Evolutionary conservation across 495 filamentous ascomycete genomes (phyloP).

Genomic region (Bacidia rubella): DNA sequence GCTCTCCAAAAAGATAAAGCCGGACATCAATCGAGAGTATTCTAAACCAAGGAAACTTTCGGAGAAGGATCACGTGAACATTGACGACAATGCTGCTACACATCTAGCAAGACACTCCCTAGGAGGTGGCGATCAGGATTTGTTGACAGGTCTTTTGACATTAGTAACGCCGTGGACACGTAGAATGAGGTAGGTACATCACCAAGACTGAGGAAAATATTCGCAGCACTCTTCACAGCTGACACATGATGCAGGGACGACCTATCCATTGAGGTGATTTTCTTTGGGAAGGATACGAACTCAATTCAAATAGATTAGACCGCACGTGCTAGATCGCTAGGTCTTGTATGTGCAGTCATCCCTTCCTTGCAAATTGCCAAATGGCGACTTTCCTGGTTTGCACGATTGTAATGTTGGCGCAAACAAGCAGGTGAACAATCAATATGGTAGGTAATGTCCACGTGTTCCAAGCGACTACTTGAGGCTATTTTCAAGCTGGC

Average conservation of each 20-base stretch:
- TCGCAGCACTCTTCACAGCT: not conserved
- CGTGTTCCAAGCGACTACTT: no score
- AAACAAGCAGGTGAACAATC: no score
- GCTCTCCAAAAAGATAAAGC: slow-evolving; percentile 2
- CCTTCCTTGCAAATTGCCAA: no score
- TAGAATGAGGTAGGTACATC: slow-evolving; percentile 19
- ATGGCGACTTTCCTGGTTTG: no score
- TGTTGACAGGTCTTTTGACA: slow-evolving; percentile 39
- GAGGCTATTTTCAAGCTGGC: no score
- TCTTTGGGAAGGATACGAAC: slow-evolving; percentile 30
- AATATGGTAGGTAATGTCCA: no score
- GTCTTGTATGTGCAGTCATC: no score
- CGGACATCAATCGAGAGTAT: slow-evolving; percentile 5
- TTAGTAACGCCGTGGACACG: slow-evolving; percentile 35
- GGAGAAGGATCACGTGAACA: slow-evolving; percentile 24
- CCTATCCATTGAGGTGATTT: slow-evolving; percentile 49
- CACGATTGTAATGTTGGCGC: no score
- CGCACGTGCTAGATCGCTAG: not conserved
- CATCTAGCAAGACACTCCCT: slow-evolving; percentile 49
- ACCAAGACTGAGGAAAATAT: no score
- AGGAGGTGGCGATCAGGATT: slow-evolving; percentile 43
- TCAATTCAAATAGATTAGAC: not conserved
- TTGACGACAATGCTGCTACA: slow-evolving; percentile 49
- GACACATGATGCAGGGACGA: slow-evolving; percentile 34
- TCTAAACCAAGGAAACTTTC: not conserved